A percentile compares a stretch with the other conserved stretches of the same genome.
Conservation (phyloP, 768 basidiomycete genomes). For the Mycena kentingensis region DNA sequence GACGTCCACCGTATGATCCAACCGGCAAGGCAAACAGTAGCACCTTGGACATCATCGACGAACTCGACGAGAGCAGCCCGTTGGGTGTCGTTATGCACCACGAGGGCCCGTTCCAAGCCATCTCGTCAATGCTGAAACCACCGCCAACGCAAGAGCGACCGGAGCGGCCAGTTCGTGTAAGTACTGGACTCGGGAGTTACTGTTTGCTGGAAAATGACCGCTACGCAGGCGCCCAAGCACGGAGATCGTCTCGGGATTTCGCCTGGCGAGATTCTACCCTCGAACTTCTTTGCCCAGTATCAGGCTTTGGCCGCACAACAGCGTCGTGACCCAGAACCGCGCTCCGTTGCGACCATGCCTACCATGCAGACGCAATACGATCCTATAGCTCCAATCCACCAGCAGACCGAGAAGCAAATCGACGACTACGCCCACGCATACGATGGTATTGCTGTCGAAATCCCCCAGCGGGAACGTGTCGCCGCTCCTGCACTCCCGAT, state of each 20-base stretch:
- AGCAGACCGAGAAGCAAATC: neutral
- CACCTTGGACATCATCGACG: slow-evolving; percentile 78
- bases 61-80: slow-evolving; percentile 76
- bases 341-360: no score
- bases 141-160: slow-evolving; percentile 11
- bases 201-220: no score
- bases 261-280: slow-evolving; percentile 60
- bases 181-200: slow-evolving; percentile 14
- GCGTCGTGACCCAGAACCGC: slow-evolving; percentile 2
- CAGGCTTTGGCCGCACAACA: slow-evolving; percentile 16
- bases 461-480: no score
- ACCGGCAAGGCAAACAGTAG: no score
- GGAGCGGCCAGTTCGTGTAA: neutral
- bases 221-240: neutral
- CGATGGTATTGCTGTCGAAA: no score
- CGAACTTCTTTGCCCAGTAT: slow-evolving; percentile 29
- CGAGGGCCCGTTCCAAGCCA: slow-evolving; percentile 73
- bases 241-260: slow-evolving; percentile 52
- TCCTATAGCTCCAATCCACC: slow-evolving; percentile 1
- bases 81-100: slow-evolving; percentile 67
- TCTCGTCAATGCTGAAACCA: slow-evolving; percentile 36
- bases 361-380: slow-evolving; percentile 14
- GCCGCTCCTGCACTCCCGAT: no score
- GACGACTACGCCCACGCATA: neutral
- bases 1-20: slow-evolving; percentile 25